Conservation (phyloP, 768 basidiomycete genomes). For the Porphyrellus cyaneotinctus region DNA sequence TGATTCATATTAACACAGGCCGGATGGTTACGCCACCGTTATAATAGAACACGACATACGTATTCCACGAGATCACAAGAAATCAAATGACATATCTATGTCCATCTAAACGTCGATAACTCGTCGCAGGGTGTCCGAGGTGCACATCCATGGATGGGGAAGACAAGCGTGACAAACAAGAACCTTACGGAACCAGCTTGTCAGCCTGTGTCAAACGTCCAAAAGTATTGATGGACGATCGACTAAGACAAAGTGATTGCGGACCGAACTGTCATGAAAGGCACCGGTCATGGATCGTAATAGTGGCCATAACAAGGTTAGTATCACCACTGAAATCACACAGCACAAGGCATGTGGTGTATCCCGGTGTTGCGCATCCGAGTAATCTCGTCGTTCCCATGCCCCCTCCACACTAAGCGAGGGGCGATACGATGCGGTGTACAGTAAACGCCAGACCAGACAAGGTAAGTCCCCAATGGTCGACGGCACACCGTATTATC, state of each 20-base stretch:
- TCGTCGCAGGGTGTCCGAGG: slow-evolving; percentile 7
- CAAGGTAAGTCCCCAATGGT: neutral
- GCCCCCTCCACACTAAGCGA: slow-evolving; percentile 1
- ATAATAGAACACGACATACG: neutral
- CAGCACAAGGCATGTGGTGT: neutral
- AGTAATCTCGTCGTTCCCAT: neutral
- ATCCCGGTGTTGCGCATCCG: slow-evolving; percentile 1
- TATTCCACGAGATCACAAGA: neutral
- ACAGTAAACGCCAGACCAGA: neutral
- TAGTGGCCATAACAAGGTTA: neutral
- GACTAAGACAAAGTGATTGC: neutral
- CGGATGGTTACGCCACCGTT: neutral
- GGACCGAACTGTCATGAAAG: neutral
- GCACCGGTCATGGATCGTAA: neutral
- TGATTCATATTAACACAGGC: neutral
- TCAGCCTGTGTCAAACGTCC: neutral
- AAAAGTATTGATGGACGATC: neutral
- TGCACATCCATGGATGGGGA: neutral
- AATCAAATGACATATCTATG: neutral
- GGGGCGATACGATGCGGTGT: slow-evolving; percentile 1
- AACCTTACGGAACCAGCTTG: neutral
- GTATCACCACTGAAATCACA: neutral
- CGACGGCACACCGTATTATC: neutral
- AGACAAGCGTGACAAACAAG: neutral
- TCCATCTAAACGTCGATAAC: neutral